Evolutionary conservation across 2,329 filamentous ascomycete genomes (phyloP).

Genomic region (Cercospora beticola): DNA sequence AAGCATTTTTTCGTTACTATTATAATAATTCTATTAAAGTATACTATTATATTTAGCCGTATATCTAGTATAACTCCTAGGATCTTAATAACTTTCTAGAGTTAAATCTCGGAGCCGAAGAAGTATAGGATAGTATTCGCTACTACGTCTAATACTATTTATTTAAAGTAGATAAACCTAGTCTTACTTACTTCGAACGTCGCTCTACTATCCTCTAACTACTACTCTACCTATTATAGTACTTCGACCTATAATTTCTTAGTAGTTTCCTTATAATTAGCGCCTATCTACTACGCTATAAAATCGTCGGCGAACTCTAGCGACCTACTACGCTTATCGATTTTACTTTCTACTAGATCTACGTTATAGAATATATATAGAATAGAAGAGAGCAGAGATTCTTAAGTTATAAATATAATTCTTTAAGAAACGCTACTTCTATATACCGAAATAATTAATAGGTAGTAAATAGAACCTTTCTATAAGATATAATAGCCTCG

Average conservation of each 20-base stretch:
- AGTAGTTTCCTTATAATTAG: constrained; percentile 1
- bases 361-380: constrained; percentile 1
- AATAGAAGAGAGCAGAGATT: not conserved
- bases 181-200: not conserved
- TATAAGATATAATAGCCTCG: constrained; percentile 23
- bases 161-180: constrained; percentile 1
- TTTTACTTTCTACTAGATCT: not conserved
- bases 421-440: no score
- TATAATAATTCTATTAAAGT: not conserved
- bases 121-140: not conserved
- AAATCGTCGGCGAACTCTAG: not conserved
- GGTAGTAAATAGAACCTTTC: constrained; percentile 29
- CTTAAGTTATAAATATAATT: no score
- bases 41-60: not conserved
- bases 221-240: not conserved
- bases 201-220: not conserved
- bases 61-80: not conserved
- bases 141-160: not conserved
- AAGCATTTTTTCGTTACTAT: not conserved
- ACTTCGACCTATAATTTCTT: not conserved
- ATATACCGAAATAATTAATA: constrained; percentile 31
- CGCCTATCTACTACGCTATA: not conserved
- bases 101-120: not conserved
- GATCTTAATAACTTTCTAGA: not conserved
- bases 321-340: not conserved